Percentiles rank a stretch among this genome's conserved stretches.
Conservation (phyloP, 2,329 filamentous ascomycete species). For the Aspergillus aculeatinus region DNA sequence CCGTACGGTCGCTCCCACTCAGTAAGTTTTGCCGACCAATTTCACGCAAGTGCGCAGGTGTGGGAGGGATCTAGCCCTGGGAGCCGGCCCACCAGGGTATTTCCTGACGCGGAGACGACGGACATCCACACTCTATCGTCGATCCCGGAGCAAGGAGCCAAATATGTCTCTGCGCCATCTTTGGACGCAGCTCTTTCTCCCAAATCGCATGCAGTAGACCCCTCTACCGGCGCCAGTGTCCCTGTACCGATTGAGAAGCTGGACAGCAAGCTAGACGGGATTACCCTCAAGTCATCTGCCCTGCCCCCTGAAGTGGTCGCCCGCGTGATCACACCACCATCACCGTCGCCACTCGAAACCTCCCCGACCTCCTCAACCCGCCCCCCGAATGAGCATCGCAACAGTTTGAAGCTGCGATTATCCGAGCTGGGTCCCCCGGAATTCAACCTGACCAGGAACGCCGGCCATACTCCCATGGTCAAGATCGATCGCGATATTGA, state of each 20-base stretch:
- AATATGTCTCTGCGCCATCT: conserved; percentile 26
- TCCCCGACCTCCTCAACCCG: conserved; percentile 28
- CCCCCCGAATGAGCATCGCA: conserved; percentile 27
- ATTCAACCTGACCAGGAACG: conserved; percentile 41
- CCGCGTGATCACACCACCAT: conserved; percentile 44
- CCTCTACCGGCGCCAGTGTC: conserved; percentile 31
- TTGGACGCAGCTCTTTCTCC: conserved; percentile 44
- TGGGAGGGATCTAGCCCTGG: conserved; percentile 46
- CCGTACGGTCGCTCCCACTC: conserved; percentile 18
- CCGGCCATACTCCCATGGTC: conserved; percentile 48
- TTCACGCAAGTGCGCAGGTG: conserved; percentile 30
- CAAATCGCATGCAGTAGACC: conserved; percentile 34
- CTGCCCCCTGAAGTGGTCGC: conserved; percentile 45
- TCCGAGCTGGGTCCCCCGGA: conserved; percentile 41
- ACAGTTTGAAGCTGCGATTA: conserved; percentile 35
- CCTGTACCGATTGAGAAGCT: conserved; percentile 48
- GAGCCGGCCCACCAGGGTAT: conserved; percentile 44
- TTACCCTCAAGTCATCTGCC: conserved; percentile 48
- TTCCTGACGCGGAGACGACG: conserved; percentile 35
- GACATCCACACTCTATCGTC: conserved; percentile 26
- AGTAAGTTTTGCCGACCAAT: conserved; percentile 1
- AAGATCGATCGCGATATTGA: conserved; percentile 39
- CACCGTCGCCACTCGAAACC: conserved; percentile 30
- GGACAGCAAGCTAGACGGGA: conserved; percentile 48
- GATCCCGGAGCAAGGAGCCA: conserved; percentile 33